Evolutionary conservation across 1,284 basidiomycete species (phyloP), one percentile per base, ranked within the genome.

Genomic region (Irpex sp.): DNA sequence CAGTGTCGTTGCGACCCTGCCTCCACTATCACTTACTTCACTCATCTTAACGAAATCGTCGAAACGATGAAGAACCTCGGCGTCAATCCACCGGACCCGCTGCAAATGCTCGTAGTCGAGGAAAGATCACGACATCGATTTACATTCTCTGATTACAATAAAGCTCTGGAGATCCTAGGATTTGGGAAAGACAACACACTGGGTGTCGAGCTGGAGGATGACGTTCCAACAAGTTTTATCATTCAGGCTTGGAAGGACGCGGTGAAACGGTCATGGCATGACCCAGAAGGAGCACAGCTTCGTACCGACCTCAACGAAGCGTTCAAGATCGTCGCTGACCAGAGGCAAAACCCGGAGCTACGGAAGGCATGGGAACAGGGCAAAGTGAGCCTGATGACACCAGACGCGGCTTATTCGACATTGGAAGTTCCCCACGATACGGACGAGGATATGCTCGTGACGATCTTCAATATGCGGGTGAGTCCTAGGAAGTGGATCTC

Each of bases 401-500:
- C 88, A 5, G 85, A 86, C 48, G 81, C 83, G 67, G 94, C 94
- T 26, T 94, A 91, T 71, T 78, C 81, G 61, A 86, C 88, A 49
- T 79, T 96, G 52, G 91, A 91, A 66, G 80, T 90, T 48, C 86
- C 87, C 5, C 77, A 78, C 58, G 88, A 88, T 13, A 81, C 88
- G 5, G 92, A 93, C 59, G 94, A 96, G 61, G 77, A 79, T 9
- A 89, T 93, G 82, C 72, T 96, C 38, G 81, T 92, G 60, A 88
- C 87, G 2, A 82, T 94, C 7, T 94, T 82, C 71, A 77, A 81
- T 55, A 83, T 96, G 80, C 78, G 92, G 76, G 92, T 93, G 70
- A 62, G 89, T 78, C 34, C 38, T 54, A 38, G 11, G 9, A 26
- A 44, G 40, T 44, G 40, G 40, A 71, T 58, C 4, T 38, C 57